Conservation (phyloP, 805 yeast species). For the Komagataella pastoris region DNA sequence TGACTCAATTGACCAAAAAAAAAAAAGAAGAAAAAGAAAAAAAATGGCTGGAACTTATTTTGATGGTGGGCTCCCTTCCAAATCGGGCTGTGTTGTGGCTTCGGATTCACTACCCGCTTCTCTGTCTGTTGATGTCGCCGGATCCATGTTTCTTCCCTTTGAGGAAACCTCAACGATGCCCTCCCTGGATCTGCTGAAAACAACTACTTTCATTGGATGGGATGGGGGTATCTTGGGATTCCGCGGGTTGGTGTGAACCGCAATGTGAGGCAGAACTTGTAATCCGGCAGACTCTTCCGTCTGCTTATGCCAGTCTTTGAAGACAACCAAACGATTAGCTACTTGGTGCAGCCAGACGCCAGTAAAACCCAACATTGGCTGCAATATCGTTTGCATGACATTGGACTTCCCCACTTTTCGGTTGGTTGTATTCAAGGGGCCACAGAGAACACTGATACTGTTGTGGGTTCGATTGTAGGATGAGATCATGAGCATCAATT, state of each 20-base stretch:
- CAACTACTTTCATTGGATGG: background rate
- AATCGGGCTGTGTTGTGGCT: background rate
- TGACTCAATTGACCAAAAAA: too few relatives aligned
- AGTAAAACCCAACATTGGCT: background rate
- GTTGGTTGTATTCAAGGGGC: background rate
- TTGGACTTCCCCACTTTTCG: background rate
- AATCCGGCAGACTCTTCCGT: background rate
- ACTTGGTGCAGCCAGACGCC: background rate
- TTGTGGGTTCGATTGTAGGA: background rate
- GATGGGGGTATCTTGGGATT: background rate
- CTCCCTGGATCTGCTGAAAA: background rate
- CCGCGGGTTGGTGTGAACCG: background rate
- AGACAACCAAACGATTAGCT: background rate
- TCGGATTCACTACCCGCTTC: background rate
- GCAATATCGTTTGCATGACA: background rate
- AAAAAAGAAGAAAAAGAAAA: too few relatives aligned
- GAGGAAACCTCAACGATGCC: background rate
- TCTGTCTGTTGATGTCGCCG: background rate
- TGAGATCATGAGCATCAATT: background rate
- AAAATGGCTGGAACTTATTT: background rate
- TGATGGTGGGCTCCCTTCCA: background rate
- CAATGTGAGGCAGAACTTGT: background rate
- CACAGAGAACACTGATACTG: background rate
- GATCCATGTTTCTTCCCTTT: background rate
- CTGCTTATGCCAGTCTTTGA: background rate